These are phyloP conservation scores for Neonectria faginata DNA, from an alignment of 2,329 filamentous ascomycete species.

Conservation along the genomic window DNA sequence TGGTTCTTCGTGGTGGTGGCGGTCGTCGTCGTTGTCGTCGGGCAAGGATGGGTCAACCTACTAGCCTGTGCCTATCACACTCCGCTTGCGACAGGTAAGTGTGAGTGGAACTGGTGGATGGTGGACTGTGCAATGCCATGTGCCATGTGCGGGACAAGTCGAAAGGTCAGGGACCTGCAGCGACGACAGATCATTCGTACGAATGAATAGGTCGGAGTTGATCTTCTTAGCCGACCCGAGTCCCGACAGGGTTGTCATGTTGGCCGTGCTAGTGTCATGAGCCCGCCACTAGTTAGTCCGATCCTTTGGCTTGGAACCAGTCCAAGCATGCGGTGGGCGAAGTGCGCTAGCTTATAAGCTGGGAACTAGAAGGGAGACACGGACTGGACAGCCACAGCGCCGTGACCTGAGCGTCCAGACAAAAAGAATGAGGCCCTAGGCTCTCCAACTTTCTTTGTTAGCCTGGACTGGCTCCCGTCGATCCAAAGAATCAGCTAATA, in stretches of 20 bases:
- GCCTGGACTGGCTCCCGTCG: conserved; percentile 3
- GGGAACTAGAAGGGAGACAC: not conserved
- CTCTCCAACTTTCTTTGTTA: conserved; percentile 7
- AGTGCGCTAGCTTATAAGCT: not conserved
- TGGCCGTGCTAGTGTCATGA: conserved; percentile 3
- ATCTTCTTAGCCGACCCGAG: conserved; percentile 19
- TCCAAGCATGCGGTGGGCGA: not conserved
- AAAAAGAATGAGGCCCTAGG: not conserved
- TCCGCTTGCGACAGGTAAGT: not conserved
- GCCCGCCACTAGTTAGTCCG: not conserved
- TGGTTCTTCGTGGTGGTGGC: conserved; percentile 4
- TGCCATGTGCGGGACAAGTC: conserved; percentile 1
- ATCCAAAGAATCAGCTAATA: not conserved
- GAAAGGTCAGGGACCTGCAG: conserved; percentile 12
- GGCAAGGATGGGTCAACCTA: not conserved
- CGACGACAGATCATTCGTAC: not conserved
- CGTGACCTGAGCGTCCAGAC: conserved; percentile 16
- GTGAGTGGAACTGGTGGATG: conserved; percentile 5
- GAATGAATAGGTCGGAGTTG: not conserved
- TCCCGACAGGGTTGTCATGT: conserved; percentile 7
- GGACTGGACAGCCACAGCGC: conserved; percentile 3
- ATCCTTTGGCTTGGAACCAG: not conserved
- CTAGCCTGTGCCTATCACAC: too few relatives aligned
- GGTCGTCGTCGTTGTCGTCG: not conserved
- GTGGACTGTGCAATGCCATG: conserved; percentile 5